These are phyloP conservation scores for Lactarius vividus DNA, from an alignment of 768 basidiomycete species.

Conservation along the genomic window DNA sequence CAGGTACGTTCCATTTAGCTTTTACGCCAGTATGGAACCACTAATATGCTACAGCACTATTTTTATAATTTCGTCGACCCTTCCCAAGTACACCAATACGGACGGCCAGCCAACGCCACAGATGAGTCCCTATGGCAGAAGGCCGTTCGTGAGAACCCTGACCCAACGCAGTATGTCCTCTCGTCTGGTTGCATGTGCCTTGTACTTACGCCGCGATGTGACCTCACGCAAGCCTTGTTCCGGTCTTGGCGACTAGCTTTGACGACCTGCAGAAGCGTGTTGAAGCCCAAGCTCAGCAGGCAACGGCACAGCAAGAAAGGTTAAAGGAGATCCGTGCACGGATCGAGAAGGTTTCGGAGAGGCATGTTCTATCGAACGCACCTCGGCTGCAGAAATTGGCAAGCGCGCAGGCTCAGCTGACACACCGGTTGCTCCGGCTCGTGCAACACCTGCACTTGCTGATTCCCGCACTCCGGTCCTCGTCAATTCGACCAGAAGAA, in stretches of 20 bases:
- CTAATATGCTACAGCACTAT: slow-evolving; percentile 50
- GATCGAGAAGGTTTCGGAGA: slow-evolving; percentile 55
- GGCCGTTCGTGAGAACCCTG: slow-evolving; percentile 77
- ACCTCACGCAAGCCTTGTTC: slow-evolving; percentile 55
- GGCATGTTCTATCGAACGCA: slow-evolving; percentile 63
- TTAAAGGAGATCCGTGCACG: slow-evolving; percentile 70
- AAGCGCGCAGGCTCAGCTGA: slow-evolving; percentile 63
- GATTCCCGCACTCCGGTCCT: slow-evolving; percentile 71
- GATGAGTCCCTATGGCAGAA: slow-evolving; percentile 77
- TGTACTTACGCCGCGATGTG: slow-evolving; percentile 8
- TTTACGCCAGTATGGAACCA: not conserved
- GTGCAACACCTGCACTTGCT: slow-evolving; percentile 77
- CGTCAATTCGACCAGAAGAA: slow-evolving; percentile 76
- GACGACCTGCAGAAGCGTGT: slow-evolving; percentile 78
- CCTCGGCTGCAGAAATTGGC: slow-evolving; percentile 64
- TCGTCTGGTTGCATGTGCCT: slow-evolving; percentile 12
- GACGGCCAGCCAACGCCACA: slow-evolving; percentile 66
- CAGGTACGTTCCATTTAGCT: slow-evolving; percentile 49
- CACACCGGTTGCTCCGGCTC: slow-evolving; percentile 64
- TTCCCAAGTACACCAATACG: slow-evolving; percentile 59
- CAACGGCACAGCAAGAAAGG: slow-evolving; percentile 63
- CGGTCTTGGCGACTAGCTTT: slow-evolving; percentile 77
- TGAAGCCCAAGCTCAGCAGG: slow-evolving; percentile 68
- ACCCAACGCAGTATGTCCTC: slow-evolving; percentile 62
- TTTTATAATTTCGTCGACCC: slow-evolving; percentile 87